A percentile compares a stretch with the other conserved stretches of the same genome.
Evolutionary conservation across 1,139 yeast genomes (phyloP).

Genomic region (Taphrina communis): DNA sequence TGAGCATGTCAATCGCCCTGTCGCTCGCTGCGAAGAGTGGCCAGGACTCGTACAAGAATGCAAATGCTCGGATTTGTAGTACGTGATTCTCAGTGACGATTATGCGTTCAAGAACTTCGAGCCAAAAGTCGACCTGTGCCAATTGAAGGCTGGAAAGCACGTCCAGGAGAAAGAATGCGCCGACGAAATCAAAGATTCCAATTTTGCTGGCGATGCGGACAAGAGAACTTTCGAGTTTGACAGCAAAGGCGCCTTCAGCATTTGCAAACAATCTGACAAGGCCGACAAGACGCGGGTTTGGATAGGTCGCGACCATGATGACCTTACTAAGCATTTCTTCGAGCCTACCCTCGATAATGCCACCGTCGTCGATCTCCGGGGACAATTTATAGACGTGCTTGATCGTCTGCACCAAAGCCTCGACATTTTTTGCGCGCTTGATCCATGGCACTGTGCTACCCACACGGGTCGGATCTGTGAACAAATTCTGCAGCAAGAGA

Average conservation of each 20-base stretch:
- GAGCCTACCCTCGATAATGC: conserved; percentile 25
- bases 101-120: conserved; percentile 15
- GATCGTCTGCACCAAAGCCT: conserved; percentile 20
- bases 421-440: conserved; percentile 30
- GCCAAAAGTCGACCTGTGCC: conserved; percentile 20
- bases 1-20: conserved; percentile 8
- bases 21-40: not conserved
- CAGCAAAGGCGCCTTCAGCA: conserved; percentile 21
- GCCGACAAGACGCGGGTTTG: conserved; percentile 27
- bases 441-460: conserved; percentile 25
- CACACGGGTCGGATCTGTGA: conserved; percentile 24
- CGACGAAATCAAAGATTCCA: conserved; percentile 31
- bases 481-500: conserved; percentile 16
- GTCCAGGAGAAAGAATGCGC: conserved; percentile 28
- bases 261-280: conserved; percentile 10
- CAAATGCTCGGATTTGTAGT: conserved; percentile 31
- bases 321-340: conserved; percentile 30
- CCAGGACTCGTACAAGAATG: conserved; percentile 34
- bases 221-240: conserved; percentile 19
- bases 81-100: conserved; percentile 34
- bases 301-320: conserved; percentile 21
- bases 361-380: conserved; percentile 15
- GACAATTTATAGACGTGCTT: conserved; percentile 19
- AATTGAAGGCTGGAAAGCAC: conserved; percentile 17
- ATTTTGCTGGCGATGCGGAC: conserved; percentile 12